Evolutionary conservation across 768 basidiomycete genomes (phyloP), one percentile per base, ranked within the genome.

Genomic region (Russula compacta): DNA sequence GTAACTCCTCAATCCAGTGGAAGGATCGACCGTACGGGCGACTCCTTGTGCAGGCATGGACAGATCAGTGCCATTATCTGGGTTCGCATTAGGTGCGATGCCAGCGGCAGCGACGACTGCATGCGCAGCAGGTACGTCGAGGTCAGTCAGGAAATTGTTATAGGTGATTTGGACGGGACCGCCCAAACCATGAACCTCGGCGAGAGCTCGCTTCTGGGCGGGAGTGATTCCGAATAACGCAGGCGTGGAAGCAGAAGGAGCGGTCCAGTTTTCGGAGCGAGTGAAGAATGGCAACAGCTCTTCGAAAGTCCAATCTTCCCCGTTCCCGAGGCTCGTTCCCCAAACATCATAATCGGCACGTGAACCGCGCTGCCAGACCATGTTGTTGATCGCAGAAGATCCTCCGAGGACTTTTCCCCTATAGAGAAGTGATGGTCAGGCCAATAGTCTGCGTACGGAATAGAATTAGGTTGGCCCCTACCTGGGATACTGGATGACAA

Each of bases 361-460:
- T 10, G 60, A 63, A 6, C 64, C 60, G 10, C 64, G 64, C 42
- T 64, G 64, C 64, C 60, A 64, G 36, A 64, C 64, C 64, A 64
- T 58, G 19, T 61, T 62, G 52, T 64, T 62, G 32, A 64, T 64
- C 11, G 64, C 64, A 8, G 64, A 57, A 36, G 64, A 64, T 12
- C 64, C 60, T 24, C 64, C 64, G 14, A 64, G 60, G 29, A 64
- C 64, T n/a, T 63, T 64, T 24, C 64, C 64, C 35, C 63, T 64
- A 8, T 4, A 42, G 14, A 19, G 33, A 49, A 12, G 38, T 21
- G 4, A 12, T 17, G 7, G 19, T 60, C 10, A 56, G 32, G 32
- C 19, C 9, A 35, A n/a, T 17, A 3, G 32, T 42, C 24, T 39
- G 6, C n/a, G 33, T 8, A 32, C n/a, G 33, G 2, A 32, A 46